Conservation (phyloP, 2,329 filamentous ascomycete species). For the Sclerotinia trifoliorum region DNA sequence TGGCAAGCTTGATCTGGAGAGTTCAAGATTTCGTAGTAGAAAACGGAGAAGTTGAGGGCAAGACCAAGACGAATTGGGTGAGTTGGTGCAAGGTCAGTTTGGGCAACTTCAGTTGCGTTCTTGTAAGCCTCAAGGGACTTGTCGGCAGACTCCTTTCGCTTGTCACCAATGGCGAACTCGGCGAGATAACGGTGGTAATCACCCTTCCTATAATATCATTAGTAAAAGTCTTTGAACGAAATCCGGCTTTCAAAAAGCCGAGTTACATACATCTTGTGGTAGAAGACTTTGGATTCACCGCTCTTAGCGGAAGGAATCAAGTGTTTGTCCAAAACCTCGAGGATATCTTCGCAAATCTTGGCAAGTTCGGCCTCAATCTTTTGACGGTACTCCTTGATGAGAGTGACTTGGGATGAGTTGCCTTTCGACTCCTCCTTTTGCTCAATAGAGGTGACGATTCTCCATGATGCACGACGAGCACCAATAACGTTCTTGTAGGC, state of each 20-base stretch:
- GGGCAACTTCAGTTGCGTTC: constrained; percentile 97
- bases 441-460: constrained; percentile 97
- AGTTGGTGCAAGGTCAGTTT: constrained; percentile 94
- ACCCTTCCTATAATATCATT: constrained; percentile 72
- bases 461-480: constrained; percentile 94
- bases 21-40: constrained; percentile 99
- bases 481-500: constrained; percentile 99
- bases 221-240: background rate
- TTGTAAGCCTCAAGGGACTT: constrained; percentile 97
- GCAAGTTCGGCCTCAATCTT: constrained; percentile 97
- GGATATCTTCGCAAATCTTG: constrained; percentile 97
- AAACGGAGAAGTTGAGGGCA: constrained; percentile 98
- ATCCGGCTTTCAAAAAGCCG: background rate
- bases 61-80: constrained; percentile 98
- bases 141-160: constrained; percentile 91
- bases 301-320: constrained; percentile 91
- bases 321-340: constrained; percentile 90
- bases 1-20: constrained; percentile 96
- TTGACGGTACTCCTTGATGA: constrained; percentile 97
- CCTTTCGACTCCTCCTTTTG: constrained; percentile 99
- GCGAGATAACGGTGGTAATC: constrained; percentile 99
- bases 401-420: constrained; percentile 82
- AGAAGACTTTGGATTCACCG: constrained; percentile 99
- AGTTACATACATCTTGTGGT: constrained; percentile 90
- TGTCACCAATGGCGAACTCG: constrained; percentile 92